These are phyloP conservation scores for Inosperma sp. DNA, from an alignment of 768 basidiomycete species.

Conservation along the genomic window DNA sequence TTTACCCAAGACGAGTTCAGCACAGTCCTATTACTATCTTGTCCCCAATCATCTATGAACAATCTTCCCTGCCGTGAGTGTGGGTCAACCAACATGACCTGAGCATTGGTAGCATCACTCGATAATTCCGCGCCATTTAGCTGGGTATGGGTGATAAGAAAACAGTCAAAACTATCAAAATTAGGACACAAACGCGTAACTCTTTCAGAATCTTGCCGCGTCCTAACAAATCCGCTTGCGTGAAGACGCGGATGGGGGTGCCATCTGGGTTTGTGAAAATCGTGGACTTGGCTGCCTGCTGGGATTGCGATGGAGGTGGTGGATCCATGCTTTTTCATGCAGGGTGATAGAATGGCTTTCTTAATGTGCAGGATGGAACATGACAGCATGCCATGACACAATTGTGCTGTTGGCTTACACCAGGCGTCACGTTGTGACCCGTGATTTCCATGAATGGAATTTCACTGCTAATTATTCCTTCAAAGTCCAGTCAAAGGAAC, in stretches of 20 bases:
- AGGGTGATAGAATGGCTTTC: no score
- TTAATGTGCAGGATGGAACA: no score
- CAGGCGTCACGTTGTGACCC: no score
- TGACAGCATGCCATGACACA: no score
- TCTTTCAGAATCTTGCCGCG: conserved; percentile 38
- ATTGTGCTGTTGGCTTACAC: no score
- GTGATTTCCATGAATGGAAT: no score
- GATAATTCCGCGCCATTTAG: conserved; percentile 51
- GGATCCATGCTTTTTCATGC: conserved; percentile 8
- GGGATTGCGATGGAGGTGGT: conserved; percentile 10
- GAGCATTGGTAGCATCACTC: conserved; percentile 47
- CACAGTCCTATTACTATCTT: conserved; percentile 48
- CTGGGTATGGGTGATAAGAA: conserved; percentile 29
- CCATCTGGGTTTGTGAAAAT: conserved; percentile 38
- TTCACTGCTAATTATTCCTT: no score
- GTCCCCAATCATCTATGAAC: conserved; percentile 56
- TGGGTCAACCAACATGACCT: conserved; percentile 57
- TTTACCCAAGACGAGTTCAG: conserved; percentile 52
- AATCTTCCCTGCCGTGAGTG: conserved; percentile 46
- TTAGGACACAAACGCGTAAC: conserved; percentile 3
- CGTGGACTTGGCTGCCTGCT: conserved; percentile 2
- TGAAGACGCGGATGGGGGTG: conserved; percentile 45
- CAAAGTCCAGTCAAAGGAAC: no score
- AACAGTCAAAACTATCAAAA: background rate
- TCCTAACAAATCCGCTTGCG: conserved; percentile 55